Conservation (phyloP, 164 flowering plant species). For the Litsea cubeba region DNA sequence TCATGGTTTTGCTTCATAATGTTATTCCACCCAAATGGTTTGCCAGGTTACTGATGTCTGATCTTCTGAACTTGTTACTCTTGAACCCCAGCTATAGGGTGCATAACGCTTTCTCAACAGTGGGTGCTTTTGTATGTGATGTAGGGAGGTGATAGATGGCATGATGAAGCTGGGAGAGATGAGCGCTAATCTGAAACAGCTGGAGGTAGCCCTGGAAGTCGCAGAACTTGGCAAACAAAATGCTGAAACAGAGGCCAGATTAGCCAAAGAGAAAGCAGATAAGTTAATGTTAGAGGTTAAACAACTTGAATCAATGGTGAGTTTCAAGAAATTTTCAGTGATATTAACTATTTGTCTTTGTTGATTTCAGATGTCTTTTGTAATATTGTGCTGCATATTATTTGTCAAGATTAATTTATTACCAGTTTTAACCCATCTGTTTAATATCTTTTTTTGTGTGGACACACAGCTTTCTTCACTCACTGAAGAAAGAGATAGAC, state of each 20-base stretch:
- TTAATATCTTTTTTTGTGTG: slow-evolving; percentile 6
- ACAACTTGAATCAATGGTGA: slow-evolving; percentile 60
- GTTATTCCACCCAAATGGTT: neutral
- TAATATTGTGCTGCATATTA: neutral
- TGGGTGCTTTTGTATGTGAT: slow-evolving; percentile 10
- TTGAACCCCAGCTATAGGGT: neutral
- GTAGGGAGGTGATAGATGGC: slow-evolving; percentile 74
- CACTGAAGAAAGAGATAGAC: slow-evolving; percentile 65
- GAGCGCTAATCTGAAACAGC: slow-evolving; percentile 58
- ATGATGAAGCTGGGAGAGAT: slow-evolving; percentile 69
- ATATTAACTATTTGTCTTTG: neutral
- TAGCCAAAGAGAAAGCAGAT: slow-evolving; percentile 61
- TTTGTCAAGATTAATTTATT: neutral
- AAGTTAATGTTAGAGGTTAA: slow-evolving; percentile 43
- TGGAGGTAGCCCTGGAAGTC: slow-evolving; percentile 70
- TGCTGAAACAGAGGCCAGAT: slow-evolving; percentile 62
- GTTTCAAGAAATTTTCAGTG: slow-evolving; percentile 9
- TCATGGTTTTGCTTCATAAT: slow-evolving; percentile 3
- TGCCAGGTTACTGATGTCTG: neutral
- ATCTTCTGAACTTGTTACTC: neutral
- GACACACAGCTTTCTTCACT: slow-evolving; percentile 55
- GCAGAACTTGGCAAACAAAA: slow-evolving; percentile 50
- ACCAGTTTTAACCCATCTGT: neutral
- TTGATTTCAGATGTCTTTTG: neutral
- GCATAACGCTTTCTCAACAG: neutral